Evolutionary conservation across 2,329 filamentous ascomycete genomes (phyloP), one percentile per base, ranked within the genome.

Genomic region (Nectriaceae sp.): DNA sequence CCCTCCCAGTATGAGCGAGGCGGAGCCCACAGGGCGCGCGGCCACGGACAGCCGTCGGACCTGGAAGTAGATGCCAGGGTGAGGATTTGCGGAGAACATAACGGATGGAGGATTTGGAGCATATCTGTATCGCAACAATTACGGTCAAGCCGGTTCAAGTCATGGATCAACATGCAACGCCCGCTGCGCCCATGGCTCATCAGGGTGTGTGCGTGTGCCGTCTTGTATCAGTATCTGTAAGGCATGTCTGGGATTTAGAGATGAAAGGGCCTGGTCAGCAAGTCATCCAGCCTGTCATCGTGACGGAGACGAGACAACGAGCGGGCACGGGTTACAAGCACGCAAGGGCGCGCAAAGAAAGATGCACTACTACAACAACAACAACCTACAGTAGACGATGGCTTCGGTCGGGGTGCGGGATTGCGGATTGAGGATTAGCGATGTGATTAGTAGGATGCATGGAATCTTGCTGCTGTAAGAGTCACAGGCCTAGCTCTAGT

Each of bases 221-320:
- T 40, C 15, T 22, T 40, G 38, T 22, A 40, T 21, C 11, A 40
- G 5, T 10, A n/a, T 21, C 19, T 8, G 21, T 15, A 21, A 5
- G 19, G 16, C 5, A 21, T 18, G 10, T 22, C 11, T 22, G 20
- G 16, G 20, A 29, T 29, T 20, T 15, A n/a, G 33, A 6, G 16
- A 6, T n/a, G 33, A 15, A 36, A 36, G 26, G 26, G 26, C 16
- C 33, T 36, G 16, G 16, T 36, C 16, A 36, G 8, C 18, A 20
- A 51, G 52, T 60, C 56, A 59, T 49, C 29, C 45, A 52, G n/a
- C 29, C 46, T 47, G 44, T 48, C 54, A 58, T 56, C 45, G 56
- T 59, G 55, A 56, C 42, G 29, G 49, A 42, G 37, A 44, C 44
- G 54, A 46, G 50, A 41, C 44, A 45, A 46, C 29, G 39, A 40